phyloP scores from a whole-genome alignment of 768 basidiomycete genomes.

The Serendipita indica region DNA sequence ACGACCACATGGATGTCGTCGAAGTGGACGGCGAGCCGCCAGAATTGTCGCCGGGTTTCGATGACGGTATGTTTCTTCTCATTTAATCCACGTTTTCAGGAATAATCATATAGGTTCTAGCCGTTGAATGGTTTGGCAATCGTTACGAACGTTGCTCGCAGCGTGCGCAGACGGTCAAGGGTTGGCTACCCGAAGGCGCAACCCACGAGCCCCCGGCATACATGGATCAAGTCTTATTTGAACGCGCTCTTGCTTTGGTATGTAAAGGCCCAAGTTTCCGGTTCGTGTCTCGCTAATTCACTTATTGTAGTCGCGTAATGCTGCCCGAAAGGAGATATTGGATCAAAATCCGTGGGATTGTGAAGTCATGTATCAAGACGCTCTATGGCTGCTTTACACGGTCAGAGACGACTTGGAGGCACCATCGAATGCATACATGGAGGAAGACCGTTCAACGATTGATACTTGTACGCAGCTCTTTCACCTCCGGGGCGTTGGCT shows the following conservation, averaged over 20 bases:
- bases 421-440: slow-evolving; percentile 68
- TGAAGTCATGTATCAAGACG: slow-evolving; percentile 89
- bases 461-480: slow-evolving; percentile 42
- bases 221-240: slow-evolving; percentile 85
- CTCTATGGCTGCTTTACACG: slow-evolving; percentile 85
- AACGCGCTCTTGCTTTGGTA: slow-evolving; percentile 76
- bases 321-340: slow-evolving; percentile 78
- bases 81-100: not conserved
- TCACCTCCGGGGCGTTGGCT: not conserved
- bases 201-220: slow-evolving; percentile 71
- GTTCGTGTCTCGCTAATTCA: not conserved
- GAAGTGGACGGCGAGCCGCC: slow-evolving; percentile 55
- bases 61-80: slow-evolving; percentile 42
- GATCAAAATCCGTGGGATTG: slow-evolving; percentile 71
- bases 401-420: slow-evolving; percentile 79
- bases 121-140: slow-evolving; percentile 78
- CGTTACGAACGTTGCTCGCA: slow-evolving; percentile 92
- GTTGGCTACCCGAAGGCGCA: slow-evolving; percentile 63
- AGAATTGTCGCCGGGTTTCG: slow-evolving; percentile 63
- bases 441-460: slow-evolving; percentile 68
- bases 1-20: slow-evolving; percentile 65
- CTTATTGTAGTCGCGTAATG: slow-evolving; percentile 62
- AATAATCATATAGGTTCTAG: slow-evolving; percentile 24
- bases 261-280: slow-evolving; percentile 20
- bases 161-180: slow-evolving; percentile 75